Percentiles rank a stretch among this genome's conserved stretches.
Conservation (phyloP, 257 asterid species). For the Oldenlandia corymbosa region DNA sequence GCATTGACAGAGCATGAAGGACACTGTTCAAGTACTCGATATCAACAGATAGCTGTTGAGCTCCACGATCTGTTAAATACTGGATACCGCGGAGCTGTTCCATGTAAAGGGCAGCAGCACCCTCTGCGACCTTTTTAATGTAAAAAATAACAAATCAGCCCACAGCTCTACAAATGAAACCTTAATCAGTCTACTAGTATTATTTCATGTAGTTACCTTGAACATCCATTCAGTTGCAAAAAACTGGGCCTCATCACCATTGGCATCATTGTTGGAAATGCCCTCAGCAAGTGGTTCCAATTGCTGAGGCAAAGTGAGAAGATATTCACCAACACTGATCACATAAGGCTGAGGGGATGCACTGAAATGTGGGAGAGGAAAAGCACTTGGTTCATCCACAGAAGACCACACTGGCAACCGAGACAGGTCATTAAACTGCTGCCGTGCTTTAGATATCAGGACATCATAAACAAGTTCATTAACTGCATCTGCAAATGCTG, state of each 20-base stretch:
- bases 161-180: not conserved
- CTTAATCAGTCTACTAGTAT: not conserved
- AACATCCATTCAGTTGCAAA: slow-evolving; percentile 99
- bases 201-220: slow-evolving; percentile 49
- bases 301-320: slow-evolving; percentile 95
- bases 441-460: slow-evolving; percentile 80
- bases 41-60: slow-evolving; percentile 88
- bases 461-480: slow-evolving; percentile 95
- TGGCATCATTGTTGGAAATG: slow-evolving; percentile 63
- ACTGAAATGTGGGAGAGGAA: slow-evolving; percentile 75
- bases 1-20: slow-evolving; percentile 92
- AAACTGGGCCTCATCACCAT: slow-evolving; percentile 92
- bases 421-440: slow-evolving; percentile 65
- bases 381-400: slow-evolving; percentile 70
- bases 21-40: slow-evolving; percentile 89
- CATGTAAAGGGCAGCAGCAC: slow-evolving; percentile 76
- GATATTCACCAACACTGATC: slow-evolving; percentile 91
- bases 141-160: slow-evolving; percentile 14
- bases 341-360: slow-evolving; percentile 92
- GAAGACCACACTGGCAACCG: slow-evolving; percentile 86
- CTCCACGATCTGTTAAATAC: slow-evolving; percentile 82
- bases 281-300: slow-evolving; percentile 96
- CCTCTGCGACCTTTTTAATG: slow-evolving; percentile 74
- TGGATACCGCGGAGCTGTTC: slow-evolving; percentile 93
- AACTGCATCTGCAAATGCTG: slow-evolving; percentile 89